Evolutionary conservation across 139 green algal species (phyloP), one percentile per base, ranked within the genome.

Genomic region (Zygnema circumcarinatum): DNA sequence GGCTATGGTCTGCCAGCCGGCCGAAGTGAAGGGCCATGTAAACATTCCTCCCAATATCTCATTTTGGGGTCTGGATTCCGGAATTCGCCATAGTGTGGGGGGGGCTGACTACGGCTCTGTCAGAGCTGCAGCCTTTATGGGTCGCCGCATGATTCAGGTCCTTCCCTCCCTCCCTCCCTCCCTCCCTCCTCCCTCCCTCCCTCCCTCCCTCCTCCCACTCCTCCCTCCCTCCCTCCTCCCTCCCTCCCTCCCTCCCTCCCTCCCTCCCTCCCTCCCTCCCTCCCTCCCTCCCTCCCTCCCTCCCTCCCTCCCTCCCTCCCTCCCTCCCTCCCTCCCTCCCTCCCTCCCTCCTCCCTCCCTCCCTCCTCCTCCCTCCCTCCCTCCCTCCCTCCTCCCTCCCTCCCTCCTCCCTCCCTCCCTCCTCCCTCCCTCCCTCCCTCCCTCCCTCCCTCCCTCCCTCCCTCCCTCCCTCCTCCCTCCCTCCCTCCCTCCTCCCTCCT

Each of bases 41-140:
- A 31, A 82, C 29, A 90, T 99, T 3, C 95, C 96, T 0, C 3
- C 33, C 0, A 87, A 95, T 87, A 33, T 96, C 1, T 62, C 67
- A 0, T 90, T 98, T 47, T 98, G 93, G 93, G 96, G 94, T 38
- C 83, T 99, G 1, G 96, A 98, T 90, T 97, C 94, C 1, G 96
- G 96, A 38, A 94, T 96, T 67, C 74, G 92, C 20, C 96, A 98
- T 93, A 81, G 53, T 38, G 94, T 98, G 62, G 94, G 94, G 1
- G 96, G 95, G 32, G 89, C 91, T 0, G 95, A 98, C 88, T 99
- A 98, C 83, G 91, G 90, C 31, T 91, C 86, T 25, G 96, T 98
- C 67, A 92, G 96, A 0, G 91, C 93, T 1, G 96, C 90, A 1
- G 92, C 96, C 1, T 99, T 98, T 93, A 98, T 93, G 90, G 90